Percentiles rank a stretch among this genome's conserved stretches.
Evolutionary conservation across 306 rosid species (phyloP).

Genomic region (Rubus parviflorus): DNA sequence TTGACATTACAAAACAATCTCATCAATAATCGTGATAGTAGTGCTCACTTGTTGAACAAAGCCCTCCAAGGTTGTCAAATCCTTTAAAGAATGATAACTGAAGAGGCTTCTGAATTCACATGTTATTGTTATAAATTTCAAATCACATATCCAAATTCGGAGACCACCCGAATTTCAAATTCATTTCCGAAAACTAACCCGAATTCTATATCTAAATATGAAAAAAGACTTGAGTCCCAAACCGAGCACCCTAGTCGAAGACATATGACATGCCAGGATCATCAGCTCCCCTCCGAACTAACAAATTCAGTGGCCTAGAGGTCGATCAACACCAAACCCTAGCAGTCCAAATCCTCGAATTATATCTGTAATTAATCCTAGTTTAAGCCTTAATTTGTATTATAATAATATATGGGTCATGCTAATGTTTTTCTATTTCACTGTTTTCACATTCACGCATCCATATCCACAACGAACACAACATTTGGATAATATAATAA

Average conservation of each 20-base stretch:
- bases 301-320: not conserved
- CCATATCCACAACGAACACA: not conserved
- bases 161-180: too few species aligned
- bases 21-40: too few species aligned
- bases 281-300: not conserved
- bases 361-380: not conserved
- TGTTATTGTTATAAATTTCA: too few species aligned
- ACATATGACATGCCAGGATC: not conserved
- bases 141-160: too few species aligned
- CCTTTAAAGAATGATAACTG: too few species aligned
- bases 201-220: not conserved
- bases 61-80: not conserved
- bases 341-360: not conserved
- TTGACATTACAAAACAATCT: not conserved
- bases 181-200: not conserved
- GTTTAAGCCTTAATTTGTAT: not conserved
- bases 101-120: not conserved
- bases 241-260: not conserved
- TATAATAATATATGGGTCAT: not conserved
- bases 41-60: not conserved
- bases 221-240: not conserved
- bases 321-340: not conserved
- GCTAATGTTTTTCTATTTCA: not conserved
- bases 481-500: not conserved
- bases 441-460: not conserved